Base-by-base conservation (phyloP, 345 rosid species). In the Populus pruinosa region DNA sequence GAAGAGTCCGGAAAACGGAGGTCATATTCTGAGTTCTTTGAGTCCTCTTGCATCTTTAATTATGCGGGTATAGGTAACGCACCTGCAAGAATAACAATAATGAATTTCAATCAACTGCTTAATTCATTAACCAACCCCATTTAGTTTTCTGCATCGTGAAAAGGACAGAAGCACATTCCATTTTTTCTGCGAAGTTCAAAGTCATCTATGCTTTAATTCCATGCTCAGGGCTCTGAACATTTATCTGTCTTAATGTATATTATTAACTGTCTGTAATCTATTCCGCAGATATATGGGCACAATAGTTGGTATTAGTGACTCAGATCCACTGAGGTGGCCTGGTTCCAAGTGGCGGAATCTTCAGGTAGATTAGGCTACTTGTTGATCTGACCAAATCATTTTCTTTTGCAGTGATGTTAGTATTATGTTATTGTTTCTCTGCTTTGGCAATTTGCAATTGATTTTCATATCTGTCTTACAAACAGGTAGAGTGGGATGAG, bases 281-380 rank as follows among this genome's bases (percentile, higher is more conserved):
- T 69, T 74, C 68, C 35, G 55, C 87, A 96, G 98, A 79, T 93
- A 94, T 85, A 96, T 96, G 99, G 99, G 99, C n/a, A 92, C 97
- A 29, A 88, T 94, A 55, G 86, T 92, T 79, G 97, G 96, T 62
- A 83, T 90, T 67, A 89, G 92, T 71, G 98, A 94, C 79, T 73
- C 91, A 16, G 99, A 96, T 88, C 97, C 99, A 4, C 80, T 96
- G 77, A 85, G 97, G 81, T 96, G 99, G 98, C 94, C 96, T 77
- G 94, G 98, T 75, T 96, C 99, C 31, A 96, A 92, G 82, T 94
- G 99, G 99, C 91, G 99, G 77, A 96, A 96, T 88, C 94, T 96
- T 82, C 97, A 94, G 92, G 94, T 87, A 64, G 62, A 75, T 59
- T 23, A 75, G 10, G 14, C 63, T 77, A 36, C 20, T 73, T 71